Percentiles rank a stretch among this genome's conserved stretches.
phyloP scores from a whole-genome alignment of 2,329 filamentous ascomycete genomes.

The Hymenoscyphus linearis region DNA sequence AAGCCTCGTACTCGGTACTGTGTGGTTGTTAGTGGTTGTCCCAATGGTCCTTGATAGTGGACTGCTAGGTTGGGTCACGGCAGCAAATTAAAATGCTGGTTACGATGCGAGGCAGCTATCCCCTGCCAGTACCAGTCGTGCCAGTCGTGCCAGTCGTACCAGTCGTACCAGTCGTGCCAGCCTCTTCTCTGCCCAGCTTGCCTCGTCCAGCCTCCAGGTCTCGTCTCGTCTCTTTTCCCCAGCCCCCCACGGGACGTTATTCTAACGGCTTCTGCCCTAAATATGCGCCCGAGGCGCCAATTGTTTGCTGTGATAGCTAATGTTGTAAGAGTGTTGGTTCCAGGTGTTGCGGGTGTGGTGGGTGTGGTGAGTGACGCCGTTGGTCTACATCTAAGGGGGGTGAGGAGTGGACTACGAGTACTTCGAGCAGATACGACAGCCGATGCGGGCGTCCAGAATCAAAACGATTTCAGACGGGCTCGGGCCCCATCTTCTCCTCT shows the following conservation, averaged over 20 bases:
- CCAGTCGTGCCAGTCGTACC: no score
- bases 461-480: neutral
- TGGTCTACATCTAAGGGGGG: neutral
- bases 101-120: neutral
- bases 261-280: conserved; percentile 1
- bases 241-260: neutral
- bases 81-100: neutral
- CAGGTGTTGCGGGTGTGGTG: no score
- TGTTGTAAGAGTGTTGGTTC: neutral
- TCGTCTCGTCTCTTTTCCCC: neutral
- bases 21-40: neutral
- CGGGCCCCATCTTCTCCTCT: neutral
- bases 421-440: neutral
- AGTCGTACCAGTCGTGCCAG: no score
- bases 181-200: neutral
- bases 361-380: neutral
- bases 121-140: no score
- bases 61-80: neutral
- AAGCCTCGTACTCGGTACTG: neutral
- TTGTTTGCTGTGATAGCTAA: conserved; percentile 1
- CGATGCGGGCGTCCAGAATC: neutral
- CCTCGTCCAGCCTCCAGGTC: neutral
- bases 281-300: conserved; percentile 15
- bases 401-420: neutral
- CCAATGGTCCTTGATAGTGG: neutral